Base-by-base conservation (phyloP, 139 green algal species). In the Micromonas commoda region DNA sequence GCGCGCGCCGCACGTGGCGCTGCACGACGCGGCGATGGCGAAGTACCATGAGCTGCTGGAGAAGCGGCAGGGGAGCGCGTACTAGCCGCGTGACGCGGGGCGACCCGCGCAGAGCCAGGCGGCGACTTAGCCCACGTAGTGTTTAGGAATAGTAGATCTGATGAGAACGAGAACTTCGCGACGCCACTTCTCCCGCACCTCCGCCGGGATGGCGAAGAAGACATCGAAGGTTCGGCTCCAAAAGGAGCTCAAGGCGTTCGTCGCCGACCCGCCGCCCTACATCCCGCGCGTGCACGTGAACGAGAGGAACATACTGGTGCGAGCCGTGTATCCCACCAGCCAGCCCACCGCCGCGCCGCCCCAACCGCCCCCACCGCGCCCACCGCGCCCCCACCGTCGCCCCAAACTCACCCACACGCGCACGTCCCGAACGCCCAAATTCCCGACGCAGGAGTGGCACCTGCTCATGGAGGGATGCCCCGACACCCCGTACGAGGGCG, bases 241-340 rank as follows among this genome's bases (percentile, higher is more conserved):
- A 26, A 45, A 64, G 38, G 70, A 77, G 70, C 16, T 77, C 23
- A 16, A n/a, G 5, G n/a, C 37, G 70, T 77, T 65, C 45, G 16
- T n/a, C 45, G 32, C 26, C 5, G 37, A 23, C 16, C 70, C 70
- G 39, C 70, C 70, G n/a, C 35, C 70, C 21, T 77, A 66, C 70
- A 35, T 29, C n/a, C 70, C 70, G 26, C 26, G n/a, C 45, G 70
- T 77, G 45, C 45, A 64, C 70, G 70, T 77, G 20, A 32, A 77
- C 28, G 70, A 77, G 70, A 13, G 29, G 6, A 70, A 35, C 63
- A 70, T 70, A 19, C 63, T 70, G 6, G 53, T 64, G 53, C 53
- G 53, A 64, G 53, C 21, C 53, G 21, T 64, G 53, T 26, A 64
- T 64, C 21, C 53, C 21, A 64, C 21, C 53, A 64, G 53, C 21